phyloP scores from a whole-genome alignment of 1,284 basidiomycete genomes.

The Paramarasmius palmivorus region DNA sequence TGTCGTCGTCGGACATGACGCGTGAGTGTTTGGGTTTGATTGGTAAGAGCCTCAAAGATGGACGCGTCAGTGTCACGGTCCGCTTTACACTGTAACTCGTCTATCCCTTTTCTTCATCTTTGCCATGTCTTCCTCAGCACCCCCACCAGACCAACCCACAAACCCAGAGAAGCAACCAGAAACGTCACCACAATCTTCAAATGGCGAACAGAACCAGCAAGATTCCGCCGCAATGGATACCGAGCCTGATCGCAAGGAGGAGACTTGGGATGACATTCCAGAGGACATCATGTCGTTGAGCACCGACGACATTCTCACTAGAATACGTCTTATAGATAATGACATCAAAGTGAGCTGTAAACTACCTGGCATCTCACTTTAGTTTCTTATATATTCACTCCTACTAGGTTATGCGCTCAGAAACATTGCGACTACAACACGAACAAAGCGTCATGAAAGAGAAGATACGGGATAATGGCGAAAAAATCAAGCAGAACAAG shows the following conservation, averaged over 20 bases:
- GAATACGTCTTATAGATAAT: conserved; percentile 90
- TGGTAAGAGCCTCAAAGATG: conserved; percentile 25
- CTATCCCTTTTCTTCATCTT: conserved; percentile 12
- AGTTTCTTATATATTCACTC: conserved; percentile 3
- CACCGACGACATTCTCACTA: conserved; percentile 84
- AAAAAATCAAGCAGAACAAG: conserved; percentile 99
- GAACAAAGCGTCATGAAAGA: conserved; percentile 97
- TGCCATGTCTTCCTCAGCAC: conserved; percentile 66
- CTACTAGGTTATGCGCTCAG: conserved; percentile 88
- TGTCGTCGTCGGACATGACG: conserved; percentile 48
- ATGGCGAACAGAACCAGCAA: conserved; percentile 31
- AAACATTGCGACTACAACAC: conserved; percentile 89
- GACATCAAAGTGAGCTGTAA: conserved; percentile 77
- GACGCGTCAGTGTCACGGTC: conserved; percentile 40
- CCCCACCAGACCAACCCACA: conserved; percentile 52
- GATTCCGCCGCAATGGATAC: conserved; percentile 70
- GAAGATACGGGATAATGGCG: conserved; percentile 97
- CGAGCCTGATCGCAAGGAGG: conserved; percentile 66
- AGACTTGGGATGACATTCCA: conserved; percentile 83
- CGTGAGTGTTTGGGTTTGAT: conserved; percentile 34
- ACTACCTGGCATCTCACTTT: not conserved
- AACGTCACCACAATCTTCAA: conserved; percentile 32
- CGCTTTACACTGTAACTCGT: conserved; percentile 21
- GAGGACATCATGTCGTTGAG: conserved; percentile 73
- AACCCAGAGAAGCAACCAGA: conserved; percentile 55